phyloP scores from a whole-genome alignment of 2,329 filamentous ascomycete genomes.

The Aureobasidium vineae region DNA sequence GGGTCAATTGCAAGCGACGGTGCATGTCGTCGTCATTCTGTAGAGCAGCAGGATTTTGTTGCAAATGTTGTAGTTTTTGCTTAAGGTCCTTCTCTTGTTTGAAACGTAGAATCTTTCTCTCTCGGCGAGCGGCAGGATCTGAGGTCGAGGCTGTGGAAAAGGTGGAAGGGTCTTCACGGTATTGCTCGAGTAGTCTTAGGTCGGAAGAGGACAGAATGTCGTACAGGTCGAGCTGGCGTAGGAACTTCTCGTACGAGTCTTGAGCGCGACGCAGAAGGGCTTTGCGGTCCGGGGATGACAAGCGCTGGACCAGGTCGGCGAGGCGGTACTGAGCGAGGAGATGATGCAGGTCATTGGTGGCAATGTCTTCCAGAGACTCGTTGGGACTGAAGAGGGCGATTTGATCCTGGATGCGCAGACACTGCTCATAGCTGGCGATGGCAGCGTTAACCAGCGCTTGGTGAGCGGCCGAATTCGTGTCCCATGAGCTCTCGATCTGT shows the following conservation, averaged over 20 bases:
- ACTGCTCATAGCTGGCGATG: constrained; percentile 70
- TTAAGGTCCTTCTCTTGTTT: constrained; percentile 82
- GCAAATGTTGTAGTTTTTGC: constrained; percentile 71
- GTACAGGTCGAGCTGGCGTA: constrained; percentile 76
- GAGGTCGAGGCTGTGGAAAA: constrained; percentile 70
- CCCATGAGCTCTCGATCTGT: constrained; percentile 61
- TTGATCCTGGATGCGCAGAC: constrained; percentile 64
- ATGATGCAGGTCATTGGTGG: constrained; percentile 82
- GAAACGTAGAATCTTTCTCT: constrained; percentile 83
- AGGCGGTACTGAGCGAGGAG: constrained; percentile 74
- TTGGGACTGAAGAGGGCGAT: constrained; percentile 87
- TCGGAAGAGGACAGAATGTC: constrained; percentile 65
- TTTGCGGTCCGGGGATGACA: constrained; percentile 63
- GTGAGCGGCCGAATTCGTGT: constrained; percentile 64
- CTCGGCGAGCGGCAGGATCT: constrained; percentile 67
- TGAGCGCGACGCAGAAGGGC: constrained; percentile 62
- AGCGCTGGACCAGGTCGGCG: constrained; percentile 73
- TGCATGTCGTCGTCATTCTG: constrained; percentile 82
- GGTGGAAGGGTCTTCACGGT: constrained; percentile 65
- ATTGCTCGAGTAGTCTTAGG: constrained; percentile 67
- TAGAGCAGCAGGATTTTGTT: constrained; percentile 57
- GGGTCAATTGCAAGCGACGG: constrained; percentile 73
- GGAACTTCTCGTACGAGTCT: constrained; percentile 71
- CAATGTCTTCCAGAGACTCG: constrained; percentile 81
- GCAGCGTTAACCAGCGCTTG: constrained; percentile 65